These are phyloP conservation scores for Stereum hirsutum DNA, from an alignment of 1,284 basidiomycete genomes.

Conservation along the genomic window DNA sequence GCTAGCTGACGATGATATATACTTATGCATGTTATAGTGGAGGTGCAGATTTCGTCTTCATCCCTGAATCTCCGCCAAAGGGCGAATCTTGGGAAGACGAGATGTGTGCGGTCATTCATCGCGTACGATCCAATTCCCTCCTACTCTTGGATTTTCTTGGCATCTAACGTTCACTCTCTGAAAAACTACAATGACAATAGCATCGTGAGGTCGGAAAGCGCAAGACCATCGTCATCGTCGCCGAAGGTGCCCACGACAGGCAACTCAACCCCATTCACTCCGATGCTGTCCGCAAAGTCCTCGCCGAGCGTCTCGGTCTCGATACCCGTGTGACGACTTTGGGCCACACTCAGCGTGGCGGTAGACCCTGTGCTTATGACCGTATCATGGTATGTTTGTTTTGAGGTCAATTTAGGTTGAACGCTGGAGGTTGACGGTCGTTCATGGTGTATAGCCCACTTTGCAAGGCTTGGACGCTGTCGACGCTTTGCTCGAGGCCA, in stretches of 20 bases:
- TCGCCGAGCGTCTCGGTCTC: slow-evolving; percentile 80
- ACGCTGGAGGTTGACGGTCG: slow-evolving; percentile 44
- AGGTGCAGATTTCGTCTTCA: slow-evolving; percentile 96
- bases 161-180: not conserved
- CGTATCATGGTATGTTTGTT: slow-evolving; percentile 68
- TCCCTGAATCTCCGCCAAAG: slow-evolving; percentile 86
- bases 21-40: slow-evolving; percentile 38
- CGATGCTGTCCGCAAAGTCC: slow-evolving; percentile 85
- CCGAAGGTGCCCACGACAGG: slow-evolving; percentile 89
- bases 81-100: slow-evolving; percentile 81
- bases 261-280: slow-evolving; percentile 86
- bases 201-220: slow-evolving; percentile 91
- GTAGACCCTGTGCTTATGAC: slow-evolving; percentile 87
- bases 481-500: slow-evolving; percentile 82
- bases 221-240: slow-evolving; percentile 97
- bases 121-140: slow-evolving; percentile 35
- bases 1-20: too few relatives aligned
- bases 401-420: slow-evolving; percentile 43
- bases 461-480: slow-evolving; percentile 94
- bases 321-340: slow-evolving; percentile 98
- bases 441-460: slow-evolving; percentile 59
- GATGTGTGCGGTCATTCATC: slow-evolving; percentile 85
- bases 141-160: too few relatives aligned
- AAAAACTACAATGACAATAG: slow-evolving; percentile 26
- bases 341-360: slow-evolving; percentile 95